phyloP scores from a whole-genome alignment of 805 yeast species.

The Candida ipomoeae region DNA sequence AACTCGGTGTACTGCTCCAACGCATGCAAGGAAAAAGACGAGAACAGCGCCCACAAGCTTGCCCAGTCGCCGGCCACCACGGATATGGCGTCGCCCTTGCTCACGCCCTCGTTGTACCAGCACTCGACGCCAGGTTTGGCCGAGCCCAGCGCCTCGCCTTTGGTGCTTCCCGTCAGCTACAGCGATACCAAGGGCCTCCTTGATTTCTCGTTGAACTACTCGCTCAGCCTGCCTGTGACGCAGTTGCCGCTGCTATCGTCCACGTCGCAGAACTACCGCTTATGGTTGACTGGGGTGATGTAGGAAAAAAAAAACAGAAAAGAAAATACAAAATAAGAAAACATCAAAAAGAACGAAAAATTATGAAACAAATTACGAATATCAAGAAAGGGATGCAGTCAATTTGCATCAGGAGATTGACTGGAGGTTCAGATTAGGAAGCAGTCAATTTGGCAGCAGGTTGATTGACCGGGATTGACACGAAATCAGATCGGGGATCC shows the following conservation, averaged over 20 bases:
- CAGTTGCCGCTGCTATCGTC: conserved; percentile 18
- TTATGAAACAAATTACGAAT: not conserved
- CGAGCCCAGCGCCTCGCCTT: conserved; percentile 21
- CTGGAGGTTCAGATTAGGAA: no score
- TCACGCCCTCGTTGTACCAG: conserved; percentile 34
- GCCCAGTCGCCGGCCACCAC: conserved; percentile 15
- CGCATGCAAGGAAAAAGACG: conserved; percentile 32
- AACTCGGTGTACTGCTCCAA: conserved; percentile 25
- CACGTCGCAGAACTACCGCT: conserved; percentile 36
- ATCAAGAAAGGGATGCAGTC: not conserved
- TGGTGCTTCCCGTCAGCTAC: conserved; percentile 20
- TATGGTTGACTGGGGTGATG: conserved; percentile 33
- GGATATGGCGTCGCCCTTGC: conserved; percentile 34
- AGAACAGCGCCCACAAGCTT: conserved; percentile 18
- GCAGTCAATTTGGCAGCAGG: no score
- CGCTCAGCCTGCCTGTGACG: conserved; percentile 18
- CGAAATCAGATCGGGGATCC: no score
- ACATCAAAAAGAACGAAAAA: not conserved
- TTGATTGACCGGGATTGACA: no score
- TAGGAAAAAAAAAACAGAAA: not conserved
- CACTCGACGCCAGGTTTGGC: conserved; percentile 15
- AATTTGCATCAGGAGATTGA: not conserved
- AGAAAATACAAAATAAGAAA: not conserved
- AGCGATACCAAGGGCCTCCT: conserved; percentile 20
- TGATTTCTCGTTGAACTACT: conserved; percentile 34